phyloP scores from a whole-genome alignment of 2,329 filamentous ascomycete genomes.

The Teratosphaeria viscida region DNA sequence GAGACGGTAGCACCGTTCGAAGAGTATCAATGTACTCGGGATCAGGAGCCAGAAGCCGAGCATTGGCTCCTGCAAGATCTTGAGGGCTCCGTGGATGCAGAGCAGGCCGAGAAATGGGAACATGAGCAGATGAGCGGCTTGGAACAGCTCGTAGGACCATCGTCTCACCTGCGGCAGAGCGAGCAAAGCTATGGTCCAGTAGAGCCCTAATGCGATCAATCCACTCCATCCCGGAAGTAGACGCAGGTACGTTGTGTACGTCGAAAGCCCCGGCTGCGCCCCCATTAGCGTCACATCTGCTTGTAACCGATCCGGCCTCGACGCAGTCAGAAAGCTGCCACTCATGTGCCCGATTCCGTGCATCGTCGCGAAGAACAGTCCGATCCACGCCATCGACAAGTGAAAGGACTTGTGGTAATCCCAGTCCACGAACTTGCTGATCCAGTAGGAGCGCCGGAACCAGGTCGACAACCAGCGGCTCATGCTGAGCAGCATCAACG shows the following conservation, averaged over 20 bases:
- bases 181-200: slow-evolving; percentile 40
- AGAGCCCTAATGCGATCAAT: slow-evolving; percentile 38
- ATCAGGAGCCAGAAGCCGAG: slow-evolving; percentile 48
- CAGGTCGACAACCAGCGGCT: slow-evolving; percentile 46
- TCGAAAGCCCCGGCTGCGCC: slow-evolving; percentile 32
- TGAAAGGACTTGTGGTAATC: slow-evolving; percentile 47
- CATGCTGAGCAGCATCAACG: slow-evolving; percentile 50
- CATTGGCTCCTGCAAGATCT: slow-evolving; percentile 45
- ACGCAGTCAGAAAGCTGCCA: slow-evolving; percentile 44
- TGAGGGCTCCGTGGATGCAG: slow-evolving; percentile 44
- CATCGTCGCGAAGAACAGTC: slow-evolving; percentile 40
- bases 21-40: slow-evolving; percentile 41
- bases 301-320: slow-evolving; percentile 35
- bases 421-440: slow-evolving; percentile 49
- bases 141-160: slow-evolving; percentile 48
- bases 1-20: slow-evolving; percentile 40
- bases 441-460: slow-evolving; percentile 40
- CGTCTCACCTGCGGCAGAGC: slow-evolving; percentile 42
- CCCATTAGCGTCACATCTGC: slow-evolving; percentile 38
- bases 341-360: slow-evolving; percentile 46
- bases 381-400: slow-evolving; percentile 43
- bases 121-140: slow-evolving; percentile 48
- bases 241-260: slow-evolving; percentile 39
- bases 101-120: slow-evolving; percentile 48
- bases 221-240: slow-evolving; percentile 43